Base-by-base conservation (phyloP, 1,284 basidiomycete species). In the Exobasidium rhododendri region DNA sequence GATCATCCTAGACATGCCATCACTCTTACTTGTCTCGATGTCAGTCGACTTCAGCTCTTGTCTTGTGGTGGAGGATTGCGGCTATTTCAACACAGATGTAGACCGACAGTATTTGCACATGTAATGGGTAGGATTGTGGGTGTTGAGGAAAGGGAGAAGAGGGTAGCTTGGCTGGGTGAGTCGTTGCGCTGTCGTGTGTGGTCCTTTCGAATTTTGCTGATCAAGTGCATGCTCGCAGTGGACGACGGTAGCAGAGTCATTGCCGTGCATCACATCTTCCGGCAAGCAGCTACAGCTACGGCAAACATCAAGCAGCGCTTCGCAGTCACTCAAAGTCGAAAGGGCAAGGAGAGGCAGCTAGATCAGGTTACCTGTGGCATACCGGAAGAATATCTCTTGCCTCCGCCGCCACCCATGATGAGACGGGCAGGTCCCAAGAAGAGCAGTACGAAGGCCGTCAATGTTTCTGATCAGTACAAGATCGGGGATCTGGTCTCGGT, bases 201-300 rank as follows among this genome's bases (percentile, higher is more conserved):
- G 7, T 14, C 7, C 7, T 50, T 7, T 20, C 7, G 7, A 50
- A 31, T 26, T 20, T 26, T 7, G 14, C 24, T 26, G 14, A 7
- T 7, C 29, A 7, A 50, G 10, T 14, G 7, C 22, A 7, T 31
- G 7, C 22, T 31, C 22, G 7, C 47, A 50, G 47, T 50, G n/a
- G 52, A 55, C 40, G 52, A 55, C 35, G 52, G 52, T 22, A 55
- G 52, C 30, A 14, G 20, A 13, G 52, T 55, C 26, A 32, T 55
- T 6, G 52, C 52, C n/a, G 52, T 32, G 3, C 52, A 55, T 44
- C 52, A 55, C 30, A 29, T 20, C 5, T 55, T 30, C 28, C 14
- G 30, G 14, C 52, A 20, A 31, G 29, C 20, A 52, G 17, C 26
- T 32, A 26, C n/a, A 26, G 50, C 29, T 4, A 10, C 20, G 13